phyloP scores from a whole-genome alignment of 768 basidiomycete genomes.

The Mycena pura region DNA sequence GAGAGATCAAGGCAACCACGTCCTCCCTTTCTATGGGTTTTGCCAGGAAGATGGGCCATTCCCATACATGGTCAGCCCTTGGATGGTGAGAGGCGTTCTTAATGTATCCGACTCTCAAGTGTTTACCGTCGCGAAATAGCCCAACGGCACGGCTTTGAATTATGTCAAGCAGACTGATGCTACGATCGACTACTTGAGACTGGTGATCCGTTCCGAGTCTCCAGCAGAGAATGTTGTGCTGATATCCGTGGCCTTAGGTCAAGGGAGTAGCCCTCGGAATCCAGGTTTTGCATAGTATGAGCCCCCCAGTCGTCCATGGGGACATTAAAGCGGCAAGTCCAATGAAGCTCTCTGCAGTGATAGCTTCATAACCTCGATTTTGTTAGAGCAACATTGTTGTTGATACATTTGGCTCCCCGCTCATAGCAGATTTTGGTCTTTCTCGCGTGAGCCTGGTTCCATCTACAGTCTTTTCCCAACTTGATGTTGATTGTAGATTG shows the following conservation, averaged over 20 bases:
- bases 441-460: slow-evolving; percentile 47
- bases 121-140: slow-evolving; percentile 2
- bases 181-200: slow-evolving; percentile 46
- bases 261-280: slow-evolving; percentile 53
- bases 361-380: neutral
- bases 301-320: slow-evolving; percentile 59
- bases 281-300: slow-evolving; percentile 56
- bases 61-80: slow-evolving; percentile 67
- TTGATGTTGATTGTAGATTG: slow-evolving; percentile 43
- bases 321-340: slow-evolving; percentile 57
- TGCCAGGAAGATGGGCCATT: slow-evolving; percentile 63
- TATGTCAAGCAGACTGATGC: slow-evolving; percentile 50
- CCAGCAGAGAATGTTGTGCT: neutral
- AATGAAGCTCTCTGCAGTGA: neutral
- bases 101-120: neutral
- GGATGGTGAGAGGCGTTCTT: slow-evolving; percentile 43
- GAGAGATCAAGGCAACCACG: slow-evolving; percentile 54
- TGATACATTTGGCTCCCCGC: slow-evolving; percentile 48
- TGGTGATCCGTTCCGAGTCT: slow-evolving; percentile 39
- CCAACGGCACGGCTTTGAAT: slow-evolving; percentile 54
- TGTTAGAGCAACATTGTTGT: slow-evolving; percentile 58
- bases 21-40: slow-evolving; percentile 65
- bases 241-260: slow-evolving; percentile 40
- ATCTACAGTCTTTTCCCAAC: neutral
- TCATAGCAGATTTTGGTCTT: slow-evolving; percentile 65